These are phyloP conservation scores for Ophiostoma himal-ulmi DNA, from an alignment of 2,329 filamentous ascomycete species.

Conservation along the genomic window DNA sequence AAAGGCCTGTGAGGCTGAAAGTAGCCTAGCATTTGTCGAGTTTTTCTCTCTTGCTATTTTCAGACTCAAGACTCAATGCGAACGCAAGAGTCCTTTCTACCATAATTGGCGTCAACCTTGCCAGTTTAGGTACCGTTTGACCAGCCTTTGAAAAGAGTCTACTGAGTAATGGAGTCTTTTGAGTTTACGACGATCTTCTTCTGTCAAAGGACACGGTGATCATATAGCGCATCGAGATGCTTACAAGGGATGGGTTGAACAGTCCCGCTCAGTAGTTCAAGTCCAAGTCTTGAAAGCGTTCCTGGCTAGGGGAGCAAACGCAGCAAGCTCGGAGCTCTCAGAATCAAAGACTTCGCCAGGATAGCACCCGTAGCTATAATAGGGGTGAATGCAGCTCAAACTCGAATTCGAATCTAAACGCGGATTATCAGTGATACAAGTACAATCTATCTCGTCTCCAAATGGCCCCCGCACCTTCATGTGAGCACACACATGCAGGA, in stretches of 20 bases:
- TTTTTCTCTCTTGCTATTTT: neutral
- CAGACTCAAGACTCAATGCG: neutral
- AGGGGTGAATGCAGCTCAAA: neutral
- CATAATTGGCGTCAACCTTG: neutral
- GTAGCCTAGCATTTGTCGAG: neutral
- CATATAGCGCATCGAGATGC: slow-evolving; percentile 3
- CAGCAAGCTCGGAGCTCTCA: neutral
- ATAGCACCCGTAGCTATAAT: neutral
- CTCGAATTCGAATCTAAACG: too few relatives aligned
- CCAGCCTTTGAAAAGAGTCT: neutral
- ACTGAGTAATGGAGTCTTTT: neutral
- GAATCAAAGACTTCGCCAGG: neutral
- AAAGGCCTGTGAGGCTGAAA: neutral
- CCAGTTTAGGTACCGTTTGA: slow-evolving; percentile 2
- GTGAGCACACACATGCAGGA: slow-evolving; percentile 7
- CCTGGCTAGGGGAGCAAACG: neutral
- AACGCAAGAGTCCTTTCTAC: neutral
- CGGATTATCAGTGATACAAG: too few relatives aligned
- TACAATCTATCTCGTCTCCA: neutral
- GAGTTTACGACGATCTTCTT: neutral
- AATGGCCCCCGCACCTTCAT: neutral
- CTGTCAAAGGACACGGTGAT: neutral
- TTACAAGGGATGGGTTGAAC: neutral
- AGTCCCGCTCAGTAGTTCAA: neutral
- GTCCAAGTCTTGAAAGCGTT: neutral